Percentiles rank a stretch among this genome's conserved stretches.
Conservation (phyloP, 768 basidiomycete species). For the Obba rivulosa region DNA sequence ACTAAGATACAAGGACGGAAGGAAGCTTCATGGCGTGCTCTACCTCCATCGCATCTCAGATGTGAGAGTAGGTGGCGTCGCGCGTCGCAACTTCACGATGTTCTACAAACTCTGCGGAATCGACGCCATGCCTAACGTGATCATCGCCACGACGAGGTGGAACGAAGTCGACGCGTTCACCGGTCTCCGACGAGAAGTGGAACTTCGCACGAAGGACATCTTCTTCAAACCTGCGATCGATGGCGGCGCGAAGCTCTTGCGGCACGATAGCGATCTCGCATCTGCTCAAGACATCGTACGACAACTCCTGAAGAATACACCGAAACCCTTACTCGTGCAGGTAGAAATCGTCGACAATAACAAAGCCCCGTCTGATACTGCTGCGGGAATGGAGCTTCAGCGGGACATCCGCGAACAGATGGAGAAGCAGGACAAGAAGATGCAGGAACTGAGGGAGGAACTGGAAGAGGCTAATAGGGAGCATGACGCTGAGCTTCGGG, state of each 20-base stretch:
- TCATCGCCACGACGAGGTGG: constrained; percentile 17
- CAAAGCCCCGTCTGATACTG: constrained; percentile 11
- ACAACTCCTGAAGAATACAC: neutral
- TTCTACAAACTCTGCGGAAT: constrained; percentile 14
- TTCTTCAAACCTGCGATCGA: constrained; percentile 13
- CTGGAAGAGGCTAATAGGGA: constrained; percentile 8
- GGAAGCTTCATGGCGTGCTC: constrained; percentile 20
- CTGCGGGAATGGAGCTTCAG: constrained; percentile 9
- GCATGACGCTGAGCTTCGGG: constrained; percentile 35
- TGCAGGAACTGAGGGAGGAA: constrained; percentile 15
- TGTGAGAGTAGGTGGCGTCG: constrained; percentile 14
- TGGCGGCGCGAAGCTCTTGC: constrained; percentile 3
- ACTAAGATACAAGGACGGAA: constrained; percentile 13
- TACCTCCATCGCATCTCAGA: constrained; percentile 27
- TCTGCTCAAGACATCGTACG: constrained; percentile 1
- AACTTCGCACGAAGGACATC: constrained; percentile 6
- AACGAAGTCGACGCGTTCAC: constrained; percentile 1
- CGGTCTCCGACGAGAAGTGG: constrained; percentile 4
- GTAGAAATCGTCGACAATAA: constrained; percentile 14
- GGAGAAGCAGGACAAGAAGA: constrained; percentile 7
- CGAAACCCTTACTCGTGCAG: constrained; percentile 14
- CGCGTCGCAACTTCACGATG: constrained; percentile 10
- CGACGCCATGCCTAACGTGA: constrained; percentile 10
- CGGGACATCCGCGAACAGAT: constrained; percentile 8
- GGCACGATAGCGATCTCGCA: neutral